phyloP scores from a whole-genome alignment of 306 rosid species.

The Elaeagnus macrophylla region DNA sequence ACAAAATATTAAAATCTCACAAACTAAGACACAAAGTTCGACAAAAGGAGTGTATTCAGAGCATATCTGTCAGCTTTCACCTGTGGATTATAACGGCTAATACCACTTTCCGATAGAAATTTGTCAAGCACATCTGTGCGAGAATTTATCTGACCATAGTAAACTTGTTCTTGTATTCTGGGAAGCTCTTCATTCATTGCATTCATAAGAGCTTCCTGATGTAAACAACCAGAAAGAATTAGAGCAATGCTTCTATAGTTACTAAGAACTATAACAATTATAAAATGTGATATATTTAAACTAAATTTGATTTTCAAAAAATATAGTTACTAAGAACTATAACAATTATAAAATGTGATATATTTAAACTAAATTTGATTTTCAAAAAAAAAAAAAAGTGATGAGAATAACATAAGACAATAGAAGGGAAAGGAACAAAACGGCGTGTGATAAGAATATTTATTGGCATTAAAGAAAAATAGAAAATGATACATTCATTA shows the following conservation, averaged over 20 bases:
- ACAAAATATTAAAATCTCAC: constrained; percentile 6
- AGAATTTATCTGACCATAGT: constrained; percentile 83
- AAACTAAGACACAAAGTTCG: constrained; percentile 7
- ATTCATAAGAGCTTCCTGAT: constrained; percentile 71
- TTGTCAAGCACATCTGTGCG: constrained; percentile 70
- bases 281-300: too few relatives aligned
- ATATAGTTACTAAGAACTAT: neutral
- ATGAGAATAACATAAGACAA: neutral
- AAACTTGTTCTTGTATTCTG: constrained; percentile 91
- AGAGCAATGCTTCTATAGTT: neutral
- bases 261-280: neutral
- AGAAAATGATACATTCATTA: too few relatives aligned
- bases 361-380: too few relatives aligned
- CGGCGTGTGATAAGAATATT: too few relatives aligned
- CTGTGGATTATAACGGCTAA: constrained; percentile 88
- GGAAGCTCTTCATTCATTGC: constrained; percentile 91
- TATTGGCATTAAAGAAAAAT: too few relatives aligned
- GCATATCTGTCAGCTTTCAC: constrained; percentile 25
- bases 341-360: neutral
- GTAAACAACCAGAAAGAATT: constrained; percentile 21
- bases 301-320: too few relatives aligned
- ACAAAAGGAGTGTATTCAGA: neutral
- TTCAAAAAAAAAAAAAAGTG: neutral
- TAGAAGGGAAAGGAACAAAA: too few relatives aligned
- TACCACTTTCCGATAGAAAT: constrained; percentile 77